Conservation (phyloP, 306 rosid genomes). For the Ceratonia siliqua region DNA sequence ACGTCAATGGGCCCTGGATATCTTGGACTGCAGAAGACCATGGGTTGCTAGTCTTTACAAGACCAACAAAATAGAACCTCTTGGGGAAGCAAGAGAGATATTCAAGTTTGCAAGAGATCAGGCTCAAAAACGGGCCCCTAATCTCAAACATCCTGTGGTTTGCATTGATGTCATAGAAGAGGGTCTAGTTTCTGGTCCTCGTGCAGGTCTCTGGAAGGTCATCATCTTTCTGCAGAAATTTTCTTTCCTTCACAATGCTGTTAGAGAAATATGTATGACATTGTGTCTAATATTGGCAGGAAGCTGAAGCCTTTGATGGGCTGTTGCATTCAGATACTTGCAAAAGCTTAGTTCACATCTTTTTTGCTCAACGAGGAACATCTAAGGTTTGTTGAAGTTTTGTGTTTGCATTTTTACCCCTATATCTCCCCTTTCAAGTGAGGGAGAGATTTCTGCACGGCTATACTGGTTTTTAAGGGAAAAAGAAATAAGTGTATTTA, state of each 20-base stretch:
- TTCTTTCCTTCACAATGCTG: conserved; percentile 6
- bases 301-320: conserved; percentile 71
- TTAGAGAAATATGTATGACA: conserved; percentile 27
- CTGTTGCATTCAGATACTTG: conserved; percentile 63
- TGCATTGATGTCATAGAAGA: conserved; percentile 90
- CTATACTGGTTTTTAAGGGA: conserved; percentile 5
- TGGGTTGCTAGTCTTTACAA: conserved; percentile 89
- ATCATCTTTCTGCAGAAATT: conserved; percentile 34
- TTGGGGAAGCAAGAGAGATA: conserved; percentile 93
- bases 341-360: conserved; percentile 84
- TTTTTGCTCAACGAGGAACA: conserved; percentile 91
- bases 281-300: conserved; percentile 62
- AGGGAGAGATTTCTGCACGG: conserved; percentile 4
- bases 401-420: conserved; percentile 11
- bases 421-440: not conserved
- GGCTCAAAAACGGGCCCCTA: conserved; percentile 73
- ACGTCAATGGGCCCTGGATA: conserved; percentile 86
- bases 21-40: conserved; percentile 61
- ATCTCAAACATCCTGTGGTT: conserved; percentile 85
- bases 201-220: conserved; percentile 94
- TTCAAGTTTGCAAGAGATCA: conserved; percentile 78
- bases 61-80: conserved; percentile 81
- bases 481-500: not conserved
- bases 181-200: conserved; percentile 83
- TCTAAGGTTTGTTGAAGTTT: conserved; percentile 66